Conservation (phyloP, 2,329 filamentous ascomycete species). For the Apiospora rasikravindrae region DNA sequence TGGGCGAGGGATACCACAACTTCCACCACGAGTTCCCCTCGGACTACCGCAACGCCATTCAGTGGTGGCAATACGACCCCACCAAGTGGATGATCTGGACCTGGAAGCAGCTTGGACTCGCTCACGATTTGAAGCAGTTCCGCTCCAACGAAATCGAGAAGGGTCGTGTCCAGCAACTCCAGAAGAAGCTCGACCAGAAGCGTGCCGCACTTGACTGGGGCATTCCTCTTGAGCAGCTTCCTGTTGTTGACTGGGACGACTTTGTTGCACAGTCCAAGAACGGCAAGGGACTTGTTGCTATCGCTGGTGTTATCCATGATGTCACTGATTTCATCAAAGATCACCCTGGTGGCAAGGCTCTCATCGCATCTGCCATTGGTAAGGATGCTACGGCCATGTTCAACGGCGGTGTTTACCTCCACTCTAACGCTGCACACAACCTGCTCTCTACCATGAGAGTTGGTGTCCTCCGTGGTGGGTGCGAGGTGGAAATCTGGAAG, state of each 20-base stretch:
- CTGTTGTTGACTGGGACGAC: slow-evolving; percentile 59
- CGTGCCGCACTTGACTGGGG: slow-evolving; percentile 69
- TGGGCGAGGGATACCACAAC: slow-evolving; percentile 75
- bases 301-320: slow-evolving; percentile 70
- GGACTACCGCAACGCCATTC: slow-evolving; percentile 73
- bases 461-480: slow-evolving; percentile 69
- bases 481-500: slow-evolving; percentile 74
- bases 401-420: slow-evolving; percentile 71
- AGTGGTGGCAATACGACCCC: slow-evolving; percentile 74
- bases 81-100: slow-evolving; percentile 74
- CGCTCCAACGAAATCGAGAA: slow-evolving; percentile 72
- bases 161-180: slow-evolving; percentile 68
- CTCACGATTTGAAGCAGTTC: slow-evolving; percentile 72
- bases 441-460: slow-evolving; percentile 70
- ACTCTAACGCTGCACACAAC: slow-evolving; percentile 72
- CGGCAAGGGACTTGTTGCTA: slow-evolving; percentile 64
- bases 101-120: slow-evolving; percentile 70
- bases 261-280: slow-evolving; percentile 67
- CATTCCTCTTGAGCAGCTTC: slow-evolving; percentile 60
- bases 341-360: slow-evolving; percentile 70
- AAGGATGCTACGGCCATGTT: slow-evolving; percentile 74
- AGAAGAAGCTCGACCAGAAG: slow-evolving; percentile 72
- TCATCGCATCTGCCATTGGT: slow-evolving; percentile 67
- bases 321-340: slow-evolving; percentile 70
- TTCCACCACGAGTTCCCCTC: slow-evolving; percentile 77